Evolutionary conservation across 1,284 basidiomycete genomes (phyloP).

Genomic region (Malassezia dermatis): DNA sequence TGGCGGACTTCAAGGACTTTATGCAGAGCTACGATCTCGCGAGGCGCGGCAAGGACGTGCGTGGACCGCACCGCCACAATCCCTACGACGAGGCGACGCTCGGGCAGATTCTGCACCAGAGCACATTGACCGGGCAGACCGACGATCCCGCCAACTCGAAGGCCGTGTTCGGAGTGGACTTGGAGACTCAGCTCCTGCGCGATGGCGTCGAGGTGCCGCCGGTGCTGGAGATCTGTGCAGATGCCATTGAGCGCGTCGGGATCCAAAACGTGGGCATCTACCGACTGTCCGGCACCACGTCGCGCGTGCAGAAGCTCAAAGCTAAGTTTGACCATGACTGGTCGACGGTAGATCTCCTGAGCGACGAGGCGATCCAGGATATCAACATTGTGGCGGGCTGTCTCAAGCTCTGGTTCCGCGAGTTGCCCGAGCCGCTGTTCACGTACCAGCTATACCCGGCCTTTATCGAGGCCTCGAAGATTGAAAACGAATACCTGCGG

Average conservation of each 20-base stretch:
- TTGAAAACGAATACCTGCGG: conserved; percentile 56
- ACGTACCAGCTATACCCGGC: conserved; percentile 73
- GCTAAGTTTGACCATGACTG: conserved; percentile 61
- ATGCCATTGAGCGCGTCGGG: conserved; percentile 68
- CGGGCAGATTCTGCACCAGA: conserved; percentile 10
- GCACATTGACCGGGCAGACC: conserved; percentile 1
- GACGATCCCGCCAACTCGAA: background rate
- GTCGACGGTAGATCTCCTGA: conserved; percentile 35
- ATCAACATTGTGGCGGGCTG: conserved; percentile 91
- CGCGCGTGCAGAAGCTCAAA: conserved; percentile 73
- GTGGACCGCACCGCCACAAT: conserved; percentile 47
- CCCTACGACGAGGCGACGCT: conserved; percentile 49
- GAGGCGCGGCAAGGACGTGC: conserved; percentile 55
- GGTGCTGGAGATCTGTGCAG: conserved; percentile 78
- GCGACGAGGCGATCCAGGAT: conserved; percentile 56
- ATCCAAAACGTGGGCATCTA: conserved; percentile 81
- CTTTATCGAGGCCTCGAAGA: conserved; percentile 90
- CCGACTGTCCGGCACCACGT: conserved; percentile 80
- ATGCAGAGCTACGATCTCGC: conserved; percentile 91
- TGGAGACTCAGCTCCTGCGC: conserved; percentile 79
- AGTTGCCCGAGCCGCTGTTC: conserved; percentile 85
- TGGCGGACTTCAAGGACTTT: conserved; percentile 84
- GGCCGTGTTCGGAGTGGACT: conserved; percentile 64
- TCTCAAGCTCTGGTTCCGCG: conserved; percentile 90
- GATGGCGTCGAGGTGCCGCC: conserved; percentile 80